Percentiles rank a stretch among this genome's conserved stretches.
phyloP scores from a whole-genome alignment of 78 protist genomes.

The Cavenderia fasciculata region DNA sequence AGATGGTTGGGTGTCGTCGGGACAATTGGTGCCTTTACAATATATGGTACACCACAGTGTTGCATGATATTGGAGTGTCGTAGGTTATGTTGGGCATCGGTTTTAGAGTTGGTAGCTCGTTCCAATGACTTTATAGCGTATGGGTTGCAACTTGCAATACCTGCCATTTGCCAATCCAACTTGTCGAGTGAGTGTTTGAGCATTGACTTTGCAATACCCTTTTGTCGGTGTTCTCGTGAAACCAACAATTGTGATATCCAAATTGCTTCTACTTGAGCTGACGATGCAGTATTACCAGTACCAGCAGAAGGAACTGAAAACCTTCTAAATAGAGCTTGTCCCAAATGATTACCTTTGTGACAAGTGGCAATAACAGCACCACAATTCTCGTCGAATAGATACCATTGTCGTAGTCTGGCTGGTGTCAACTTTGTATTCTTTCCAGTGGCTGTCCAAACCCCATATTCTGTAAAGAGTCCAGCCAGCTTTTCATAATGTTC shows the following conservation, averaged over 20 bases:
- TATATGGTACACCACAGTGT: neutral
- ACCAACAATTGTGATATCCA: neutral
- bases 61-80: neutral
- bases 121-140: neutral
- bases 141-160: neutral
- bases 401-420: neutral
- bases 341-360: neutral
- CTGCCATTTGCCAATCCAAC: neutral
- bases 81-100: neutral
- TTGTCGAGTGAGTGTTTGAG: neutral
- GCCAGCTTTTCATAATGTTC: too few species aligned
- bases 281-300: too few species aligned
- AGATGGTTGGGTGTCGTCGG: neutral
- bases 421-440: neutral
- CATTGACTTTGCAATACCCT: neutral
- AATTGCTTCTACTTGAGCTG: too few species aligned
- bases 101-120: neutral
- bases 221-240: neutral
- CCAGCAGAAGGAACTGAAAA: neutral
- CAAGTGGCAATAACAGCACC: neutral
- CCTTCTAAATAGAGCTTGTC: neutral
- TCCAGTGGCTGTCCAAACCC: neutral
- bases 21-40: neutral
- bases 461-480: neutral
- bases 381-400: neutral